Conservation (phyloP, 768 basidiomycete genomes). For the Chiua virens region DNA sequence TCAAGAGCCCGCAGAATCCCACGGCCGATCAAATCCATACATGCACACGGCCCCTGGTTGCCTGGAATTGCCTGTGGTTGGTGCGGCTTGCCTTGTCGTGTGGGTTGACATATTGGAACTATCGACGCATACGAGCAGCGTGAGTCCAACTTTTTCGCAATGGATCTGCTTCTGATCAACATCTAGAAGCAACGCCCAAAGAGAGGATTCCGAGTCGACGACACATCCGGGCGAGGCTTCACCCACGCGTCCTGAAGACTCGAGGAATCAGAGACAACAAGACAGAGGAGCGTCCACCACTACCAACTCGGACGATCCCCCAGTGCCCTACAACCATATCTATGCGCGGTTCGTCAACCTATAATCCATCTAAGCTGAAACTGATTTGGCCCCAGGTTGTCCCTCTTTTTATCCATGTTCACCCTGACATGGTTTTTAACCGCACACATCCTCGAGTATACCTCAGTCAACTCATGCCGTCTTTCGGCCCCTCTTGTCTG, state of each 20-base stretch:
- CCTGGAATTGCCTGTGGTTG: slow-evolving; percentile 68
- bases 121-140: slow-evolving; percentile 35
- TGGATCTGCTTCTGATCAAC: slow-evolving; percentile 8
- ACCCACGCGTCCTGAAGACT: slow-evolving; percentile 10
- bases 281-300: slow-evolving; percentile 21
- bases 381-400: slow-evolving; percentile 40
- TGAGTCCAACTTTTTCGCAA: slow-evolving; percentile 14
- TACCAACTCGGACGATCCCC: slow-evolving; percentile 26
- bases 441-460: slow-evolving; percentile 78
- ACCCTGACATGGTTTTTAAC: slow-evolving; percentile 83
- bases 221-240: slow-evolving; percentile 24
- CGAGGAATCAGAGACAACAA: slow-evolving; percentile 16
- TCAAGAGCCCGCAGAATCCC: slow-evolving; percentile 44
- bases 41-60: slow-evolving; percentile 63
- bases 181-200: slow-evolving; percentile 20
- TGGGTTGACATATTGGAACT: slow-evolving; percentile 58
- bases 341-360: slow-evolving; percentile 25
- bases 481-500: slow-evolving; percentile 75
- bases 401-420: slow-evolving; percentile 63
- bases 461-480: slow-evolving; percentile 72
- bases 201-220: slow-evolving; percentile 31
- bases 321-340: slow-evolving; percentile 26
- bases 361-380: background rate
- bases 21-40: slow-evolving; percentile 56
- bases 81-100: slow-evolving; percentile 50